These are phyloP conservation scores for Ammopiptanthus mongolicus DNA, from an alignment of 306 rosid genomes.

Conservation along the genomic window DNA sequence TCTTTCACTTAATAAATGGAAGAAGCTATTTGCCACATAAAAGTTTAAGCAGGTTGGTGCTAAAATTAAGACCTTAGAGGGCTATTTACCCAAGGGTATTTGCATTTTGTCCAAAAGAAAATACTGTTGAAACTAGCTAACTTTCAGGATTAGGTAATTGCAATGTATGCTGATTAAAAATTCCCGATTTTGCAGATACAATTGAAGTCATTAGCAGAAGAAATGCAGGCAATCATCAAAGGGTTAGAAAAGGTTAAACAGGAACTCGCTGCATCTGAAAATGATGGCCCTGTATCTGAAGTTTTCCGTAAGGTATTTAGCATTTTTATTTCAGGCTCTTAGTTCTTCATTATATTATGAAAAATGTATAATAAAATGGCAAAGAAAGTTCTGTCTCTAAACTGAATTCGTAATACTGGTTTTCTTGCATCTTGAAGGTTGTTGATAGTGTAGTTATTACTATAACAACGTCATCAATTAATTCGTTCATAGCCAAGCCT, in stretches of 20 bases:
- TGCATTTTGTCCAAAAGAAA: slow-evolving; percentile 6
- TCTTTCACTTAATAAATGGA: not conserved
- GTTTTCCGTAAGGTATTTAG: slow-evolving; percentile 60
- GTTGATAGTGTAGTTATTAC: not conserved
- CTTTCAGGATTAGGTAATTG: not conserved
- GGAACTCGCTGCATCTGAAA: slow-evolving; percentile 75
- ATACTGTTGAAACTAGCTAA: not conserved
- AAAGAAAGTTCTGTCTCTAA: not conserved
- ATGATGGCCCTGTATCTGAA: slow-evolving; percentile 82
- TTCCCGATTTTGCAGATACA: slow-evolving; percentile 60
- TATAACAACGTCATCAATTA: not conserved
- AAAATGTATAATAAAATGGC: not conserved
- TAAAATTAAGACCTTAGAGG: not conserved
- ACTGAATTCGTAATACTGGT: not conserved
- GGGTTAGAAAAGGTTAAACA: slow-evolving; percentile 84
- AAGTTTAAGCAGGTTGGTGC: not conserved
- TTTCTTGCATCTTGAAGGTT: not conserved
- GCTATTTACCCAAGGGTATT: not conserved
- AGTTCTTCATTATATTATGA: slow-evolving; percentile 6
- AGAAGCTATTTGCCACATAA: not conserved
- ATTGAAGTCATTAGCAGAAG: slow-evolving; percentile 93
- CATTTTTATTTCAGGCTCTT: slow-evolving; percentile 4
- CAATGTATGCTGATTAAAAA: slow-evolving; percentile 9
- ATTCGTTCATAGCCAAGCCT: not conserved
- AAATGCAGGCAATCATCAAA: slow-evolving; percentile 91